Conservation (phyloP, 2,329 filamentous ascomycete genomes). For the Trichoderma breve region DNA sequence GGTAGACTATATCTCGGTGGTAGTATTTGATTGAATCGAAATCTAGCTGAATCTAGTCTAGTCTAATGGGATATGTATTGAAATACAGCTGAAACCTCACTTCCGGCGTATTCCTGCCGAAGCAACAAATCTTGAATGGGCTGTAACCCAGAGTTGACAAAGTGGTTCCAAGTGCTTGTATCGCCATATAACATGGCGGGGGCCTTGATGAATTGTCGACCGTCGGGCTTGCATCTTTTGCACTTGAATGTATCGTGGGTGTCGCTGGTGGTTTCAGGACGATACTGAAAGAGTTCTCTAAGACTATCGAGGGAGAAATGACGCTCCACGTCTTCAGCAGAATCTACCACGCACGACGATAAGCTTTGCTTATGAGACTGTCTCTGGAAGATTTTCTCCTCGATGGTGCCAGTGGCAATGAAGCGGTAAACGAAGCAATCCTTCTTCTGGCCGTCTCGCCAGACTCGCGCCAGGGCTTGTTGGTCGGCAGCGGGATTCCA, state of each 20-base stretch:
- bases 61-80: conserved; percentile 89
- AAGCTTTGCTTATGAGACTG: conserved; percentile 97
- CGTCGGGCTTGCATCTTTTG: conserved; percentile 86
- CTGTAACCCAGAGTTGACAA: conserved; percentile 75
- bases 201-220: conserved; percentile 83
- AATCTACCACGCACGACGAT: conserved; percentile 94
- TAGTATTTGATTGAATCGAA: neutral
- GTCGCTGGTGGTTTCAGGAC: conserved; percentile 79
- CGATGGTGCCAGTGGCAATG: conserved; percentile 95
- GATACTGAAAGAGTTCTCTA: conserved; percentile 91
- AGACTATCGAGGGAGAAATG: conserved; percentile 92
- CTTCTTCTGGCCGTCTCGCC: conserved; percentile 98
- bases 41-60: neutral
- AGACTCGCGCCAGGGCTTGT: conserved; percentile 93
- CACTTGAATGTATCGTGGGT: conserved; percentile 99
- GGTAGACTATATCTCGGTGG: neutral
- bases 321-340: conserved; percentile 92
- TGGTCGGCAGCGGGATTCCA: conserved; percentile 99
- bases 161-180: conserved; percentile 99
- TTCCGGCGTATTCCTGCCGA: conserved; percentile 76
- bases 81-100: conserved; percentile 89
- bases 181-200: conserved; percentile 96
- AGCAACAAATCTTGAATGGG: conserved; percentile 88
- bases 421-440: conserved; percentile 99
- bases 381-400: conserved; percentile 98